Evolutionary conservation across 2,329 filamentous ascomycete species (phyloP), one percentile per base, ranked within the genome.

Genomic region (Chalaropsis ovoidea): DNA sequence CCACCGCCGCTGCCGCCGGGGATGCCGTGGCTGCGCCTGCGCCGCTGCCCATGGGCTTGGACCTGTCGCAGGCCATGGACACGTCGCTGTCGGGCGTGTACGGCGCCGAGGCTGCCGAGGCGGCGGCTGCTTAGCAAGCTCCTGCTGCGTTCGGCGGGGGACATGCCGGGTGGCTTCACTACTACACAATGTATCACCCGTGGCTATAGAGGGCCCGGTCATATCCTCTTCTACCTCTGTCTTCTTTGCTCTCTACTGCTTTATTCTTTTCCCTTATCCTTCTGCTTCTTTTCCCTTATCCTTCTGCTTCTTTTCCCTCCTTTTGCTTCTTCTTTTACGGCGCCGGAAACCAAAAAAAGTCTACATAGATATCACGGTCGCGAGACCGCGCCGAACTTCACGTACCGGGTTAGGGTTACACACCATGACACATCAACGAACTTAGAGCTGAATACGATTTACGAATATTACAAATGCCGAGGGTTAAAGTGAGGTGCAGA

Each of bases 71-170:
- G 27, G 54, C 39, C 54, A 58, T 58, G 24, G 54, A 58, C 54
- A 35, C 54, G 31, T 58, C 54, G n/a, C 27, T 58, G 17, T 58
- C 54, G 15, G 39, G 27, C 17, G 31, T 17, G 10, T 58, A 58
- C 27, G 17, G 17, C 17, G 19, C 54, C 27, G 54, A 58, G 15
- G 17, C 54, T 58, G 31, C 54, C n/a, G 54, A 58, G 31, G 54
- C 54, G n/a, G 54, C 54, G 27, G 31, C 54, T 58, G 54, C 24
- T 8, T 58, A 58, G 54, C 54, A 58, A 39, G 54, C 54, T 35
- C 8, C 54, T 4, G 27, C 54, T 35, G 31, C 31, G 3, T 39
- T 58, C 39, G 54, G 54, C 10, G 54, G 22, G 13, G 47, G 11
- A 19, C 27, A 52, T 7, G n/a, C 10, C 47, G 47, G 27, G 10